Evolutionary conservation across 2,329 filamentous ascomycete species (phyloP).

Genomic region (Leptoxyphium fumago): DNA sequence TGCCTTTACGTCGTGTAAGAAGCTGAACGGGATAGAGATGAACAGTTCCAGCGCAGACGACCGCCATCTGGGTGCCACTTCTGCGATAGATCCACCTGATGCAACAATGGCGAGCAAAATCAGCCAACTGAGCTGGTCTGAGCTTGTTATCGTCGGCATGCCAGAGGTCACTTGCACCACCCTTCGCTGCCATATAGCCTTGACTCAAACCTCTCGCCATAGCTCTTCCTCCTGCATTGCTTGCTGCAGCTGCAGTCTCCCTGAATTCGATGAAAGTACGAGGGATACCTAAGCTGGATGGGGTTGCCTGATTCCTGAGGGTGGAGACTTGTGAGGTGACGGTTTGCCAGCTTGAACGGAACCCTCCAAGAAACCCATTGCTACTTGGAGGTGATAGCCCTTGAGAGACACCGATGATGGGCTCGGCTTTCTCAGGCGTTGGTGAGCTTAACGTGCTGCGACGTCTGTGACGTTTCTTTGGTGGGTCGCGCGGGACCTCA

Average conservation of each 20-base stretch:
- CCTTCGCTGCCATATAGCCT: conserved; percentile 56
- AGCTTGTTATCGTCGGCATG: conserved; percentile 65
- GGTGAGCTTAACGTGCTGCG: conserved; percentile 8
- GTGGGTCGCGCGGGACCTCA: conserved; percentile 50
- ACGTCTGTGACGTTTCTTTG: conserved; percentile 10
- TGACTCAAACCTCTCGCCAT: conserved; percentile 60
- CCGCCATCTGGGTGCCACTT: conserved; percentile 47
- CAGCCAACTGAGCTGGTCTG: conserved; percentile 44
- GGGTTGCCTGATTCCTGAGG: conserved; percentile 9
- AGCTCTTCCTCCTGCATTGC: conserved; percentile 52
- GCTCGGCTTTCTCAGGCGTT: conserved; percentile 17
- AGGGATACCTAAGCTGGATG: conserved; percentile 11
- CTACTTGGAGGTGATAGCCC: conserved; percentile 18
- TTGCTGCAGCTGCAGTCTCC: conserved; percentile 15
- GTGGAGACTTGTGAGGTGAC: conserved; percentile 22
- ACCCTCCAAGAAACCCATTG: conserved; percentile 15
- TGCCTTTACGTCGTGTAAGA: conserved; percentile 24
- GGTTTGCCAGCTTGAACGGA: conserved; percentile 26
- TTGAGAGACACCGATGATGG: conserved; percentile 18
- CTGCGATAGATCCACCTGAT: conserved; percentile 51
- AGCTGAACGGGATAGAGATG: conserved; percentile 48
- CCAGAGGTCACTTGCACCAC: conserved; percentile 54
- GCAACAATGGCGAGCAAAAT: conserved; percentile 42
- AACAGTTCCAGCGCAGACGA: conserved; percentile 51
- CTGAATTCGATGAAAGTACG: conserved; percentile 12